Evolutionary conservation across 495 filamentous ascomycete genomes (phyloP).

Genomic region (Aspergillus baeticus): DNA sequence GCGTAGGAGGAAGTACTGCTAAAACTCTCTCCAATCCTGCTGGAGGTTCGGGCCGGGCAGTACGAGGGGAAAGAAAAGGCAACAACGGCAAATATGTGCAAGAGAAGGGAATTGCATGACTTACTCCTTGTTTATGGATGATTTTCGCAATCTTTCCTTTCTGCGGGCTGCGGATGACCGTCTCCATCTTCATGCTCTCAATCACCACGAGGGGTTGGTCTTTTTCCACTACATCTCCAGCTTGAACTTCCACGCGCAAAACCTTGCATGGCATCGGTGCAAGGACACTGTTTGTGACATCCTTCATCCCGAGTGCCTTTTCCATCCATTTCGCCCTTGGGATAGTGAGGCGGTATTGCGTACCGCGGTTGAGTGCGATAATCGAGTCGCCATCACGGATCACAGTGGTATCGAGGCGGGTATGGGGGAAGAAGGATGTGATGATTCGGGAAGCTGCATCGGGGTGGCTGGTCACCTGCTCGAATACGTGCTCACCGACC

Average conservation of each 20-base stretch:
- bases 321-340: slow-evolving; percentile 76
- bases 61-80: not conserved
- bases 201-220: slow-evolving; percentile 91
- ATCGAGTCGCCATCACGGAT: slow-evolving; percentile 68
- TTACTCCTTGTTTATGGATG: slow-evolving; percentile 84
- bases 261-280: slow-evolving; percentile 97
- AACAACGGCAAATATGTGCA: slow-evolving; percentile 6
- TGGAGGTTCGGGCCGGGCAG: not conserved
- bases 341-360: slow-evolving; percentile 68
- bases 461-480: slow-evolving; percentile 44
- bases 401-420: slow-evolving; percentile 77
- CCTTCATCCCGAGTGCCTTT: slow-evolving; percentile 80
- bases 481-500: slow-evolving; percentile 52
- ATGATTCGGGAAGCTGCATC: slow-evolving; percentile 36
- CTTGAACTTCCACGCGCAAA: slow-evolving; percentile 76
- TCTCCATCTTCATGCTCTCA: slow-evolving; percentile 99
- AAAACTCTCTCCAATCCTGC: too few species aligned
- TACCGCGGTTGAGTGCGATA: slow-evolving; percentile 79
- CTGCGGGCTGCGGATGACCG: slow-evolving; percentile 86
- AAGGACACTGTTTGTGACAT: slow-evolving; percentile 76
- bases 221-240: slow-evolving; percentile 78
- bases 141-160: slow-evolving; percentile 77
- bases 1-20: too few species aligned
- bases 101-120: slow-evolving; percentile 34
- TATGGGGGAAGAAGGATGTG: slow-evolving; percentile 68